Conservation (phyloP, 768 basidiomycete genomes). For the Chalciporus piperatus region DNA sequence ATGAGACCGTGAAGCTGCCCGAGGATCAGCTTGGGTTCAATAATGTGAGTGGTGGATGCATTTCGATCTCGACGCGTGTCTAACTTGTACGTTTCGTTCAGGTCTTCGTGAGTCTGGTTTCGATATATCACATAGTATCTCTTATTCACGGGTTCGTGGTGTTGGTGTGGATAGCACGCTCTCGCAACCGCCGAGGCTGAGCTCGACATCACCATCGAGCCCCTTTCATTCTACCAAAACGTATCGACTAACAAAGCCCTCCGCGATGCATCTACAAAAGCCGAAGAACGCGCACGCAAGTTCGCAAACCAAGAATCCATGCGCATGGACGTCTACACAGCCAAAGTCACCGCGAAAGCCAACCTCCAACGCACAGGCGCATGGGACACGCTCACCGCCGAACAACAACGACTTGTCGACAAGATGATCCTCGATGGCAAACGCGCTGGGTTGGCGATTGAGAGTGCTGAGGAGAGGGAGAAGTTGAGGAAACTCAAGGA, state of each 20-base stretch:
- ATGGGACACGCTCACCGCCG: slow-evolving; percentile 59
- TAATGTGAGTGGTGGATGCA: slow-evolving; percentile 44
- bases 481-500: slow-evolving; percentile 66
- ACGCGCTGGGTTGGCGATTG: slow-evolving; percentile 72
- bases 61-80: background rate
- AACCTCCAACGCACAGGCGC: slow-evolving; percentile 61
- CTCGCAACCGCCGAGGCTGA: slow-evolving; percentile 60
- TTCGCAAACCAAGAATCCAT: slow-evolving; percentile 76
- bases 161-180: slow-evolving; percentile 40
- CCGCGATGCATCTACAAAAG: slow-evolving; percentile 77
- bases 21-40: slow-evolving; percentile 61
- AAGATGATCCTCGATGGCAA: slow-evolving; percentile 79
- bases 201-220: slow-evolving; percentile 52
- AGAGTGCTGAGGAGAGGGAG: slow-evolving; percentile 54
- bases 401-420: slow-evolving; percentile 76
- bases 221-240: slow-evolving; percentile 77
- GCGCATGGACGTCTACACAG: slow-evolving; percentile 77
- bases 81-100: slow-evolving; percentile 23
- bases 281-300: slow-evolving; percentile 68
- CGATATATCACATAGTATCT: background rate
- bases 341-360: slow-evolving; percentile 66
- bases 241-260: slow-evolving; percentile 72
- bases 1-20: slow-evolving; percentile 60
- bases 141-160: background rate
- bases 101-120: slow-evolving; percentile 65